Conservation (phyloP, 176 grass and related monocot species). For the Oryza glaberrima region DNA sequence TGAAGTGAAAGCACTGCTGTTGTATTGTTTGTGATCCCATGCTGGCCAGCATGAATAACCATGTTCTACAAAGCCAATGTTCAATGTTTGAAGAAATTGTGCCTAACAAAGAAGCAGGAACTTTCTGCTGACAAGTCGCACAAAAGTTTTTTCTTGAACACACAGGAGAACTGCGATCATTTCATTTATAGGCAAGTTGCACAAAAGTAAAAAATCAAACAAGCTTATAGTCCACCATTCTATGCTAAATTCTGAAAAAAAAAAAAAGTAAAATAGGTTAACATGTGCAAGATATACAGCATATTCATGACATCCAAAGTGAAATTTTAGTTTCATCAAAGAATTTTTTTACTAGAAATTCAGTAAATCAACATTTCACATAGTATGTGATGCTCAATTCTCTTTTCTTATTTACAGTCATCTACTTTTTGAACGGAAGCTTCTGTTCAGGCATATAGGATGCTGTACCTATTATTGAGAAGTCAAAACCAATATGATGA, state of each 20-base stretch:
- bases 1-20: neutral
- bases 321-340: neutral
- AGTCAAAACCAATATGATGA: neutral
- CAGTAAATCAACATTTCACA: neutral
- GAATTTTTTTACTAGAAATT: neutral
- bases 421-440: neutral
- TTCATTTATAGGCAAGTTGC: too few species aligned
- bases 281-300: neutral
- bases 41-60: neutral
- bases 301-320: neutral
- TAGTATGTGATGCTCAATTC: neutral
- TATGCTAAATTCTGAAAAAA: too few species aligned
- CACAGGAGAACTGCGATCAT: too few species aligned
- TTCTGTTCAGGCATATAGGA: neutral
- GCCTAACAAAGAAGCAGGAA: neutral
- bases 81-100: neutral
- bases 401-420: neutral
- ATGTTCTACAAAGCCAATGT: neutral
- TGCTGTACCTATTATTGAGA: neutral
- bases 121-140: neutral
- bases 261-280: neutral
- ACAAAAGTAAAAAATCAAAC: neutral
- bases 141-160: neutral
- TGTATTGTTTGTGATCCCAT: slow-evolving; percentile 4
- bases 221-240: too few species aligned